Evolutionary conservation across 2,329 filamentous ascomycete genomes (phyloP).

Genomic region (Thermoascus crustaceus): DNA sequence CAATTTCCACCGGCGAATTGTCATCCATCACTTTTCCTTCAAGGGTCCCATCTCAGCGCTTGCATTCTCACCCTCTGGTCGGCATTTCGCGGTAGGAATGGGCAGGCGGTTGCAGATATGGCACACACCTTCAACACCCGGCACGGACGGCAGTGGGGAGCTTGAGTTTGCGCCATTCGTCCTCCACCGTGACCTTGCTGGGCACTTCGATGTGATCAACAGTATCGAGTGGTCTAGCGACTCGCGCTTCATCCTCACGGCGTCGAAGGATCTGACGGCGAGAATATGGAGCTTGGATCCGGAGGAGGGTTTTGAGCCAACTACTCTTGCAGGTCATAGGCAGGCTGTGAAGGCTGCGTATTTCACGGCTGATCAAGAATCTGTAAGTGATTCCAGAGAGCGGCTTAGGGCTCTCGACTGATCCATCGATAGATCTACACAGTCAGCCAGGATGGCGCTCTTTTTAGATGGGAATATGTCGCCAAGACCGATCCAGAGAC

Average conservation of each 20-base stretch:
- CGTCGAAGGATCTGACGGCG: slow-evolving; percentile 85
- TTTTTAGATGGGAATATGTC: slow-evolving; percentile 88
- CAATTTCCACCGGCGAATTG: slow-evolving; percentile 75
- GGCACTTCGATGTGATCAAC: slow-evolving; percentile 79
- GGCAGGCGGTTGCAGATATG: slow-evolving; percentile 88
- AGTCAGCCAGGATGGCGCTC: slow-evolving; percentile 90
- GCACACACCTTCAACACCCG: slow-evolving; percentile 87
- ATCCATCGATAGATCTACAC: slow-evolving; percentile 62
- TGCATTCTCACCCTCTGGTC: slow-evolving; percentile 82
- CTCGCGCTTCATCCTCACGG: slow-evolving; percentile 86
- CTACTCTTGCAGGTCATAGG: slow-evolving; percentile 81
- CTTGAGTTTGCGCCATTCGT: slow-evolving; percentile 95
- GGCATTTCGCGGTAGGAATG: slow-evolving; percentile 80
- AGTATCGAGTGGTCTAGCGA: slow-evolving; percentile 94
- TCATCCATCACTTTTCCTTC: slow-evolving; percentile 94
- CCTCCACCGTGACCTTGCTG: slow-evolving; percentile 72
- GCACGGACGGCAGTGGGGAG: slow-evolving; percentile 67
- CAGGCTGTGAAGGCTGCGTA: slow-evolving; percentile 90
- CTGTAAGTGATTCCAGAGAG: slow-evolving; percentile 29
- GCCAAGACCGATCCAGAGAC: slow-evolving; percentile 53
- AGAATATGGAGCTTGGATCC: slow-evolving; percentile 89
- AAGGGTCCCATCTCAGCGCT: slow-evolving; percentile 73
- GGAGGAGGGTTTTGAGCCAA: slow-evolving; percentile 82
- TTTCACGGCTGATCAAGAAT: slow-evolving; percentile 92
- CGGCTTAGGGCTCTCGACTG: slow-evolving; percentile 1